Percentiles rank a stretch among this genome's conserved stretches.
phyloP scores from a whole-genome alignment of 306 rosid species.

The Lagenaria siceraria region DNA sequence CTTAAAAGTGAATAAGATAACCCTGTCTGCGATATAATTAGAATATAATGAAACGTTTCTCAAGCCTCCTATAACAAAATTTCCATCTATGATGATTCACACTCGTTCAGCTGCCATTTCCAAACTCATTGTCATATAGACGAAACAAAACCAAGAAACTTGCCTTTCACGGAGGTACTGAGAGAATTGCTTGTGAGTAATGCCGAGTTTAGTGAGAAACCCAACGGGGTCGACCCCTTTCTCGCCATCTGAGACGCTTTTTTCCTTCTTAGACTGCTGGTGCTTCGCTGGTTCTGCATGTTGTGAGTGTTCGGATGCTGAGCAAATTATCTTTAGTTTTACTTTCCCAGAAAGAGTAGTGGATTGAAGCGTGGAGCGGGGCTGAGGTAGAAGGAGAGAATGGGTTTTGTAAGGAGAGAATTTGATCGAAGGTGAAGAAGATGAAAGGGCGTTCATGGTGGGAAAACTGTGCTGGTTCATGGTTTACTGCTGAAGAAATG shows the following conservation, averaged over 20 bases:
- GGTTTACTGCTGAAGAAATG: background rate
- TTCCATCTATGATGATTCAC: background rate
- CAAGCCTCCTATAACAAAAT: background rate
- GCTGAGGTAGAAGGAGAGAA: conserved; percentile 21
- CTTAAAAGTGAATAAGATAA: background rate
- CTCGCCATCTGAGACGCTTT: conserved; percentile 26
- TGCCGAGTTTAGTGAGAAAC: conserved; percentile 60
- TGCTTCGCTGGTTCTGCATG: conserved; percentile 16
- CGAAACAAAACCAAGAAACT: conserved; percentile 1
- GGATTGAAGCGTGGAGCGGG: conserved; percentile 21
- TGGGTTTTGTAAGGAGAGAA: conserved; percentile 20
- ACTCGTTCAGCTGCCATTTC: background rate
- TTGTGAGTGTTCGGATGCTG: conserved; percentile 54
- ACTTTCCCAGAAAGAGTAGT: conserved; percentile 32
- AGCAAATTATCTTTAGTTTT: conserved; percentile 26
- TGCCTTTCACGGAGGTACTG: conserved; percentile 92
- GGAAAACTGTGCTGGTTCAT: background rate
- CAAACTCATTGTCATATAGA: background rate
- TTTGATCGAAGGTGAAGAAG: conserved; percentile 23
- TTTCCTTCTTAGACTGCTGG: conserved; percentile 15
- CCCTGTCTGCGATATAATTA: background rate
- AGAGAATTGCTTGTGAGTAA: conserved; percentile 66
- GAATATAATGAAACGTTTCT: background rate
- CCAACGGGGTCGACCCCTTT: conserved; percentile 77
- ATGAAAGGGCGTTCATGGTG: conserved; percentile 29